phyloP scores from a whole-genome alignment of 176 grass and related monocot species.

The Stipa capillata region DNA sequence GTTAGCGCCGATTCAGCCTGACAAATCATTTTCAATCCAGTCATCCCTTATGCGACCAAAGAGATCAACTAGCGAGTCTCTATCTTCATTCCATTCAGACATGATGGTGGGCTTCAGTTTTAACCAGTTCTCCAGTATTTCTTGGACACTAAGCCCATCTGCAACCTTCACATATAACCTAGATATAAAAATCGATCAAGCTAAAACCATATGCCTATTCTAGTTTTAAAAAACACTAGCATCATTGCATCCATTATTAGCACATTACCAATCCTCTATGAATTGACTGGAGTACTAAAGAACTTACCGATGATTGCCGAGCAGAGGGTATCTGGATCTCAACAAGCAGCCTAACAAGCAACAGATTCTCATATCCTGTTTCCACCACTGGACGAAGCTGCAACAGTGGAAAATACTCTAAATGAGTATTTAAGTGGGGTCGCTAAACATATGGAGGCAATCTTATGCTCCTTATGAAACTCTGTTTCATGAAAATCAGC shows the following conservation, averaged over 20 bases:
- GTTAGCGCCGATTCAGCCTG: constrained; percentile 86
- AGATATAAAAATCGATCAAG: constrained; percentile 25
- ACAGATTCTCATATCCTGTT: constrained; percentile 92
- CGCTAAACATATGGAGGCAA: neutral
- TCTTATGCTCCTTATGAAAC: neutral
- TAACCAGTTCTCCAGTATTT: constrained; percentile 69
- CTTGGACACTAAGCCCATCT: constrained; percentile 65
- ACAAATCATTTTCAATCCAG: constrained; percentile 93
- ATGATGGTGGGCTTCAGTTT: constrained; percentile 72
- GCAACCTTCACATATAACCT: constrained; percentile 62
- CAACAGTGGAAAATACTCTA: constrained; percentile 6
- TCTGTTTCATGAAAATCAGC: neutral
- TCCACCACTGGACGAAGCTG: constrained; percentile 92
- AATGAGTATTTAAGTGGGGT: neutral
- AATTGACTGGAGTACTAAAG: neutral
- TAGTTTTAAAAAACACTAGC: neutral
- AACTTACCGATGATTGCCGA: constrained; percentile 70
- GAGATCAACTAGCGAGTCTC: constrained; percentile 64
- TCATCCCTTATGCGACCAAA: constrained; percentile 86
- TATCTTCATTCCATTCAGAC: constrained; percentile 80
- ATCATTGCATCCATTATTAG: neutral
- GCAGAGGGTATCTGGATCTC: constrained; percentile 55
- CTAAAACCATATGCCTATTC: constrained; percentile 15
- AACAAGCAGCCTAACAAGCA: constrained; percentile 90
- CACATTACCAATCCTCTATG: neutral